phyloP scores from a whole-genome alignment of 2,329 filamentous ascomycete genomes.

The Uncinocarpus reesii region DNA sequence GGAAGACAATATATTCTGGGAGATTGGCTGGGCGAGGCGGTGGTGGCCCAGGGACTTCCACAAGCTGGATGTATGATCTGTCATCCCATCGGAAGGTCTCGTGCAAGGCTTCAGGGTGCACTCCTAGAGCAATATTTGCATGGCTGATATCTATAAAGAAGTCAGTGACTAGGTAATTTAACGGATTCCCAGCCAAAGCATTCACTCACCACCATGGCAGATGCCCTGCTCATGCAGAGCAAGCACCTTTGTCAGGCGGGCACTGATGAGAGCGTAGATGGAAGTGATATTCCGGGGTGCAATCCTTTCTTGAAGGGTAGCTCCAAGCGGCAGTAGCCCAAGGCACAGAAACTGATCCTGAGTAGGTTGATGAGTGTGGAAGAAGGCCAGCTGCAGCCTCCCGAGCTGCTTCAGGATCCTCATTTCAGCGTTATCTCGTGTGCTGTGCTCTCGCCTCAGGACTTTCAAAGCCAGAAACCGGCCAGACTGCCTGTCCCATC shows the following conservation, averaged over 20 bases:
- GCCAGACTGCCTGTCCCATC: conserved; percentile 2
- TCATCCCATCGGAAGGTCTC: conserved; percentile 8
- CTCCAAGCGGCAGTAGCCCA: conserved; percentile 11
- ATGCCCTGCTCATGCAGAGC: conserved; percentile 10
- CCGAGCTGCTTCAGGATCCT: conserved; percentile 11
- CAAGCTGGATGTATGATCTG: neutral
- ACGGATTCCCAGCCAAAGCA: neutral
- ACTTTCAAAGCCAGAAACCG: conserved; percentile 10
- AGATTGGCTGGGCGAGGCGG: conserved; percentile 9
- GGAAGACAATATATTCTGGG: conserved; percentile 11
- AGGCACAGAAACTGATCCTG: conserved; percentile 13
- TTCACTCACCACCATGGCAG: conserved; percentile 15
- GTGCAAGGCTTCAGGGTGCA: neutral
- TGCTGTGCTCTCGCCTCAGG: conserved; percentile 10
- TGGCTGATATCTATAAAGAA: conserved; percentile 12
- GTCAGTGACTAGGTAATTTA: neutral
- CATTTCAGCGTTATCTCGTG: conserved; percentile 13
- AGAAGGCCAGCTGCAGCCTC: conserved; percentile 12
- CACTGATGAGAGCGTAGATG: conserved; percentile 2
- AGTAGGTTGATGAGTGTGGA: conserved; percentile 10
- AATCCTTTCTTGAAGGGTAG: conserved; percentile 6
- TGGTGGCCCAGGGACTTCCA: neutral
- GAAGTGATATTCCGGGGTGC: conserved; percentile 1
- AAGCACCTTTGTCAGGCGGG: conserved; percentile 9
- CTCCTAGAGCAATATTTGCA: conserved; percentile 8